Base-by-base conservation (phyloP, 129 eudicot genomes). In the Dittrichia graveolens region DNA sequence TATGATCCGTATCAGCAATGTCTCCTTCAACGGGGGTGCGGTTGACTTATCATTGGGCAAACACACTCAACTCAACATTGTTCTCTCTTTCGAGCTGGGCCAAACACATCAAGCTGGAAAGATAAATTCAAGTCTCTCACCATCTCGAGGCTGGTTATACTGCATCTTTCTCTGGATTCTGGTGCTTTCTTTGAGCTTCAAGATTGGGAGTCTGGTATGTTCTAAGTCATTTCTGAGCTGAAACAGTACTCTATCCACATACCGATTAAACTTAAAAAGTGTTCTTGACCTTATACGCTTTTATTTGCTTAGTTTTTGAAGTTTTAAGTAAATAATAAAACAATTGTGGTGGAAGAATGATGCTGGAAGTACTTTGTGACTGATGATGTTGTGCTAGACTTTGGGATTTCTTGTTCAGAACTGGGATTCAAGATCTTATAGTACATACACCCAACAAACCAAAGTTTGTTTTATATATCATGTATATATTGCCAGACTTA, bases 41-140 rank as follows among this genome's bases (percentile, higher is more conserved):
- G 75, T 72, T 15, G 83, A 85, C 77, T 76, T 70, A 76, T 77
- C 87, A 2, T 69, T 79, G 15, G 84, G 80, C 48, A 85, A 89
- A 79, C 83, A 76, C 45, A 79, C 81, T 40, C 75, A 69, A 39
- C 79, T 85, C 77, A 89, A 80, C 67, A 71, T 89, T 4, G 62
- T 85, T 65, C 85, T 89, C 54, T 89, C 98, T 0, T 84, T 87
- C 58, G 90, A 82, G 16, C 48, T 87, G 54, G 75, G 88, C 10
- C 88, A 72, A 42, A 61, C 50, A 48, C 80, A 84, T 67, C 69
- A 85, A 58, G 44, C 45, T 15, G 74, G 78, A 63, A 85, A 78
- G 84, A 72, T 43, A 18, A 57, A 38, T 67, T 67, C 88, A 3
- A 42, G 79, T 8, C 37, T 72, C 31, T 24, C 31, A 24, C 31